Base-by-base conservation (phyloP, 179 eudicot genomes). In the Silene coronaria region DNA sequence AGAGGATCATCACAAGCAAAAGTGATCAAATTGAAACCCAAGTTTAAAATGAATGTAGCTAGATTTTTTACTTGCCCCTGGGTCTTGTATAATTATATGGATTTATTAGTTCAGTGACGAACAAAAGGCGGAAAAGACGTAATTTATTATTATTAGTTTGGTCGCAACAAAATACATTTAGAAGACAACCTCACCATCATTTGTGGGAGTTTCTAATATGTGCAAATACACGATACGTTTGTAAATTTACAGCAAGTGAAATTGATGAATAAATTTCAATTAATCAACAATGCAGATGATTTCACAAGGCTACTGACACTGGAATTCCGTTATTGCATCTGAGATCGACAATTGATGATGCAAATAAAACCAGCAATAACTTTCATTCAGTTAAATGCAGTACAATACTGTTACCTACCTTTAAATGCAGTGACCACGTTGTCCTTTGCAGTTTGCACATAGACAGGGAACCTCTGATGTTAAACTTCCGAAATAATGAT, bases 371-470 rank as follows among this genome's bases (percentile, higher is more conserved):
- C 45, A 36, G 45, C n/a, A n/a, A 5, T 11, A 36, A 36, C 9
- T 36, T 36, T 36, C 45, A 36, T 36, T 36, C 57, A 51, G 57
- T 5, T 16, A 3, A n/a, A 4, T 51, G 57, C 17, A 11, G 55
- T 46, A 24, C 26, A 51, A 27, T 6, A 21, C 21, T 12, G 8
- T 24, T 85, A 95, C 97, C 96, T 91, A n/a, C n/a, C 91, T 81
- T 91, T 91, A 83, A 91, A 95, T 61, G 90, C 89, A 72, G 86
- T 77, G 58, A 87, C 82, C 86, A 89, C 79, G 82, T 92, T 95
- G 76, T 95, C 97, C 81, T 93, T 90, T 55, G 97, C 91, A 68
- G 80, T 93, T 90, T 55, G 97, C 91, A 68, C 92, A 89, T 51
- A 88, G 73, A 78, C 83, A 95, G 32, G 99, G 89, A 59, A 73